Conservation (phyloP, 2,329 filamentous ascomycete species). For the Stagonosporopsis cucurbitacearum region DNA sequence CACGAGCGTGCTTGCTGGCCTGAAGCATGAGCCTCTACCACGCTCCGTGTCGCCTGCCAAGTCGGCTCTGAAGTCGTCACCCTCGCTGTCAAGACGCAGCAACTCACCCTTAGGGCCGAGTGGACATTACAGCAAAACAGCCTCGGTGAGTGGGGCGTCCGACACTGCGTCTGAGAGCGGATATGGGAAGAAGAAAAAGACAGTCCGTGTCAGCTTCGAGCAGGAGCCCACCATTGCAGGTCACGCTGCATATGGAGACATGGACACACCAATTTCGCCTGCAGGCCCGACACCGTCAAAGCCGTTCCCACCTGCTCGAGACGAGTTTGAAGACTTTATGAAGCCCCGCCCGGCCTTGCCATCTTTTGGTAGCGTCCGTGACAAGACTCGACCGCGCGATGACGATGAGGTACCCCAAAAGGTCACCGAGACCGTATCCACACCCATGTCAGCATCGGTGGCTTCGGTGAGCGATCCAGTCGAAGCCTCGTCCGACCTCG, state of each 20-base stretch:
- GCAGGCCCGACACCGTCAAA: slow-evolving; percentile 41
- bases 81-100: slow-evolving; percentile 57
- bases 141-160: slow-evolving; percentile 60
- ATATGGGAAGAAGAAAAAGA: slow-evolving; percentile 59
- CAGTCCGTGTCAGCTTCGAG: slow-evolving; percentile 79
- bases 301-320: slow-evolving; percentile 57
- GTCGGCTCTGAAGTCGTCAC: slow-evolving; percentile 73
- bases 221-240: slow-evolving; percentile 66
- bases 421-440: slow-evolving; percentile 55
- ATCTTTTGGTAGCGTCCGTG: slow-evolving; percentile 75
- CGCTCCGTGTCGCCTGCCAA: slow-evolving; percentile 78
- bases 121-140: slow-evolving; percentile 56
- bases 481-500: slow-evolving; percentile 67
- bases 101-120: slow-evolving; percentile 57
- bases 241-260: slow-evolving; percentile 46
- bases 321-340: slow-evolving; percentile 71
- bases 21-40: slow-evolving; percentile 72
- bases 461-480: slow-evolving; percentile 47
- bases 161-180: slow-evolving; percentile 60
- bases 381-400: slow-evolving; percentile 59
- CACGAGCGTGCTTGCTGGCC: slow-evolving; percentile 58
- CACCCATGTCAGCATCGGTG: slow-evolving; percentile 42
- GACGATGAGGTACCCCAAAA: slow-evolving; percentile 61
- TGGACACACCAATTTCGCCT: slow-evolving; percentile 27
- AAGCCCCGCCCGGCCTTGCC: slow-evolving; percentile 76